A percentile compares a stretch with the other conserved stretches of the same genome.
These are phyloP conservation scores for Neurospora sp. DNA, from an alignment of 495 filamentous ascomycete species.

Conservation along the genomic window DNA sequence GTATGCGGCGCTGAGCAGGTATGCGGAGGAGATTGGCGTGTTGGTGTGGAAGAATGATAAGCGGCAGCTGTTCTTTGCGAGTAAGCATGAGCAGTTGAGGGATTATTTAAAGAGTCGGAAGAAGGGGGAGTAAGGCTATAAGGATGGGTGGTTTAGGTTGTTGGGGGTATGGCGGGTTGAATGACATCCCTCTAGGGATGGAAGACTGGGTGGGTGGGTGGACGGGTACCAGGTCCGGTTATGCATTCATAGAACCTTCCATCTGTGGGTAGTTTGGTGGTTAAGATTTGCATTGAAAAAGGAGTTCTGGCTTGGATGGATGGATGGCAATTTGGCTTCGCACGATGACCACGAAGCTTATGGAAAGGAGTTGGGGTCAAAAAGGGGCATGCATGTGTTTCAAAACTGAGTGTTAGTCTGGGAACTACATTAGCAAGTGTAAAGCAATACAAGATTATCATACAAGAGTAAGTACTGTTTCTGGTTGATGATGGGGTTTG, in stretches of 20 bases:
- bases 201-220: background rate
- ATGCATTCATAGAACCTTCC: background rate
- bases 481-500: too few species aligned
- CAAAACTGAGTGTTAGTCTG: background rate
- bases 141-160: background rate
- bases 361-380: background rate
- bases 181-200: background rate
- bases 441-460: background rate
- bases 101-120: constrained; percentile 63
- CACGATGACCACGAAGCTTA: background rate
- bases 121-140: constrained; percentile 22
- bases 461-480: too few species aligned
- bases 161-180: background rate
- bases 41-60: constrained; percentile 73
- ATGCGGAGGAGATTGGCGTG: constrained; percentile 90
- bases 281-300: background rate
- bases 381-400: background rate
- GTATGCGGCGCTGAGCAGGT: constrained; percentile 61
- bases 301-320: background rate
- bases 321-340: background rate
- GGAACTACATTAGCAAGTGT: background rate
- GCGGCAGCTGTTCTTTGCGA: constrained; percentile 79
- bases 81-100: constrained; percentile 70
- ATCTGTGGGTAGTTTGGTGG: background rate
- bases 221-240: background rate